These are phyloP conservation scores for Phoenix roebelenii DNA, from an alignment of 176 grass and related monocot species.

Conservation along the genomic window DNA sequence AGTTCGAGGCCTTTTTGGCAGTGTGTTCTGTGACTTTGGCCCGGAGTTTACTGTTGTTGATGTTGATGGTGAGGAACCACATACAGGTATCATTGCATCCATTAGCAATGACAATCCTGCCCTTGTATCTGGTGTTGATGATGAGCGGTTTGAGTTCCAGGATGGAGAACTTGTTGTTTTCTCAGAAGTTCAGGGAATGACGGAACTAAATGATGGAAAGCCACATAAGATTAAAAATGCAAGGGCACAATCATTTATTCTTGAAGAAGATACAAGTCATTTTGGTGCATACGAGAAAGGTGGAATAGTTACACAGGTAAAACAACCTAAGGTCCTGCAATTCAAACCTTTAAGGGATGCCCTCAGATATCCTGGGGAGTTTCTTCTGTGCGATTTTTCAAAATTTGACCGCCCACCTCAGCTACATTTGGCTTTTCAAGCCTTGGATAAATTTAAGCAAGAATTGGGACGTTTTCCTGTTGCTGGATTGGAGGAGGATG, in stretches of 20 bases:
- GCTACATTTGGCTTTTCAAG: constrained; percentile 63
- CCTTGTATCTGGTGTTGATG: constrained; percentile 39
- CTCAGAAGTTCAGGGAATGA: constrained; percentile 68
- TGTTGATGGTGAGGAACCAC: constrained; percentile 50
- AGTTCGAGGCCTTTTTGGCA: constrained; percentile 66
- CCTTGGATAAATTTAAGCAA: constrained; percentile 64
- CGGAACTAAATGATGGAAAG: constrained; percentile 71
- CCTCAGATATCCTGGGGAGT: constrained; percentile 61
- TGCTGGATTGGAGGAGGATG: constrained; percentile 51
- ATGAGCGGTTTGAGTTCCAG: constrained; percentile 54
- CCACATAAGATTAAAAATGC: constrained; percentile 43
- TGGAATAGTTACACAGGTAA: constrained; percentile 64
- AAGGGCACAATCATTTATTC: constrained; percentile 37
- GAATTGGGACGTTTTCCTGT: constrained; percentile 44
- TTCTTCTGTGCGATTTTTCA: constrained; percentile 51
- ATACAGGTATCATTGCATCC: constrained; percentile 56
- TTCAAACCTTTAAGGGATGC: constrained; percentile 62
- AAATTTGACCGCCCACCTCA: constrained; percentile 48
- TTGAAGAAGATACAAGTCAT: constrained; percentile 57
- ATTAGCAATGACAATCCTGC: constrained; percentile 57
- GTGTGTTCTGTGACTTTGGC: constrained; percentile 69
- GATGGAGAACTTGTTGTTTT: constrained; percentile 62
- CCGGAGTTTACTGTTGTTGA: constrained; percentile 57
- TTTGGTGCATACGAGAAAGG: constrained; percentile 57
- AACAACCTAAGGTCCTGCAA: constrained; percentile 36